phyloP scores from a whole-genome alignment of 2,329 filamentous ascomycete genomes.

The Biscogniauxia sp. region DNA sequence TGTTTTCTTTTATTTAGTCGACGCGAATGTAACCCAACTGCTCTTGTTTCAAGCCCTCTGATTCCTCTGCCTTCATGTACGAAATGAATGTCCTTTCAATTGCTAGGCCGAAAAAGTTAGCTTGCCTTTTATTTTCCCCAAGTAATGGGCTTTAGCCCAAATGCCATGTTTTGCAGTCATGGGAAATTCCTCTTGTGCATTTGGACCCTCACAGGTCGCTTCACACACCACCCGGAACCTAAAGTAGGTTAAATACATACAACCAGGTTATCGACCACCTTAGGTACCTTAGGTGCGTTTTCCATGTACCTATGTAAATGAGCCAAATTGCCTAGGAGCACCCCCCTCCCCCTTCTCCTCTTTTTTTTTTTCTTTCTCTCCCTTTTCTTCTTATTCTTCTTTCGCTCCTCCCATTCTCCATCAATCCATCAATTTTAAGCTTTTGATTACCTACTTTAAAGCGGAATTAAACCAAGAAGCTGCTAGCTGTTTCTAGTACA shows the following conservation, averaged over 20 bases:
- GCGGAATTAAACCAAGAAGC: not conserved
- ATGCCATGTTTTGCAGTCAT: conserved; percentile 25
- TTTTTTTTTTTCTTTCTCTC: not conserved
- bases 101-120: conserved; percentile 3
- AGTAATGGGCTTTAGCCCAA: conserved; percentile 24
- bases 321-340: not conserved
- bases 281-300: not conserved
- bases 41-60: not conserved
- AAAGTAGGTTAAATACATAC: conserved; percentile 1
- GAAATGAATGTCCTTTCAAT: not conserved
- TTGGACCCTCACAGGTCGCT: conserved; percentile 4
- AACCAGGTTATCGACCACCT: not conserved
- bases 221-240: conserved; percentile 1
- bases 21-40: not conserved
- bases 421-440: not conserved
- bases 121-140: conserved; percentile 4
- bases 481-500: not conserved
- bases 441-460: not conserved
- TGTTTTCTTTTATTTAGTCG: not conserved
- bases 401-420: not conserved
- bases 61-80: not conserved
- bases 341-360: not conserved
- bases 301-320: not conserved
- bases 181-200: conserved; percentile 26
- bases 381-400: not conserved